A percentile compares a stretch with the other conserved stretches of the same genome.
Conservation (phyloP, 2,329 filamentous ascomycete species). For the Metarhizium guizhouense region DNA sequence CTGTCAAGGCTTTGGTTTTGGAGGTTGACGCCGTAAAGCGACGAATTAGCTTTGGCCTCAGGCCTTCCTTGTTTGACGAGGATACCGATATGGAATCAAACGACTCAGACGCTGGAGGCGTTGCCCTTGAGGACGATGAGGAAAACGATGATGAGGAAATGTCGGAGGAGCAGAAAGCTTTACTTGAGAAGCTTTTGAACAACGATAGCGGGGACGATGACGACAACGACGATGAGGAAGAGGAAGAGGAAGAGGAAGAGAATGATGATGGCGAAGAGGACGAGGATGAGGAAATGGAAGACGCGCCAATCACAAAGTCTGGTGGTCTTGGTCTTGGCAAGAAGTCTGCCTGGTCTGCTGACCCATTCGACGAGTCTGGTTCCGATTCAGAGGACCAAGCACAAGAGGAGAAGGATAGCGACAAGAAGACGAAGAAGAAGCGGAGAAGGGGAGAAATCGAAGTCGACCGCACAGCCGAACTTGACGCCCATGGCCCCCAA, state of each 20-base stretch:
- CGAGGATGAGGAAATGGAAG: slow-evolving; percentile 29
- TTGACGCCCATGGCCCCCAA: slow-evolving; percentile 82
- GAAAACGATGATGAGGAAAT: slow-evolving; percentile 41
- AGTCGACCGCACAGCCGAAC: slow-evolving; percentile 82
- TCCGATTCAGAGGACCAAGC: slow-evolving; percentile 34
- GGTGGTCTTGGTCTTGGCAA: slow-evolving; percentile 44
- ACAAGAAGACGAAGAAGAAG: slow-evolving; percentile 52
- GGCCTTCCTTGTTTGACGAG: slow-evolving; percentile 78
- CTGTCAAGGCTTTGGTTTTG: slow-evolving; percentile 85
- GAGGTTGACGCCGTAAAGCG: slow-evolving; percentile 67
- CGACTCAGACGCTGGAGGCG: slow-evolving; percentile 37
- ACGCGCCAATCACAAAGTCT: slow-evolving; percentile 23
- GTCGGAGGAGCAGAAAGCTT: slow-evolving; percentile 20
- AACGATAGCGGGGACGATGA: slow-evolving; percentile 39
- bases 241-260: slow-evolving; percentile 17
- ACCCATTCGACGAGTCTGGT: slow-evolving; percentile 53
- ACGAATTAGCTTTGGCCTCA: slow-evolving; percentile 82
- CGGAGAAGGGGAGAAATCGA: slow-evolving; percentile 68
- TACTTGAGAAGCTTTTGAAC: slow-evolving; percentile 32
- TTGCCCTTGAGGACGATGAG: slow-evolving; percentile 36
- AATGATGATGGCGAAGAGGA: slow-evolving; percentile 22
- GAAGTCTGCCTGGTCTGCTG: slow-evolving; percentile 83
- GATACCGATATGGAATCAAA: slow-evolving; percentile 42
- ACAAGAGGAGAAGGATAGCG: slow-evolving; percentile 10
- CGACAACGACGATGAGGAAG: slow-evolving; percentile 25